These are phyloP conservation scores for Solanum acaule DNA, from an alignment of 257 asterid genomes.

Conservation along the genomic window DNA sequence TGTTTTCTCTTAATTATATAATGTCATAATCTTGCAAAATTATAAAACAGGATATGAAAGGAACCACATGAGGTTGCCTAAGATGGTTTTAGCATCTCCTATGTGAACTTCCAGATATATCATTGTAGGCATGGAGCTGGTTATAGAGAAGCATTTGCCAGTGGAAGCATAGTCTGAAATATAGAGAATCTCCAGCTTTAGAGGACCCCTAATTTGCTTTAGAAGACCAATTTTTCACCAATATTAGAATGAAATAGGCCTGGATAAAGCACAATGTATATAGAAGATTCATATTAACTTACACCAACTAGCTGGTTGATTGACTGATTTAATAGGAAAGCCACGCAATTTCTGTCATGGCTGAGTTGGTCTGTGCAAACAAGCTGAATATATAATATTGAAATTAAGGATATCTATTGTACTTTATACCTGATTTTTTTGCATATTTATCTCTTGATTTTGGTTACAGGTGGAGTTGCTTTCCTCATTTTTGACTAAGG, in stretches of 20 bases:
- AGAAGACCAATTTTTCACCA: not conserved
- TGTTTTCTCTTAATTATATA: not conserved
- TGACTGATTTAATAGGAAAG: not conserved
- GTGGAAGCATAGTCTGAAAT: not conserved
- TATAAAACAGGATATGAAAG: not conserved
- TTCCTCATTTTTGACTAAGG: conserved; percentile 36
- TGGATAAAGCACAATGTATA: not conserved
- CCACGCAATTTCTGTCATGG: not conserved
- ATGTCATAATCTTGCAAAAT: not conserved
- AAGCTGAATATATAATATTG: not conserved
- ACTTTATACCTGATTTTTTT: not conserved
- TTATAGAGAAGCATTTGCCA: not conserved
- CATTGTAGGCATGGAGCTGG: not conserved
- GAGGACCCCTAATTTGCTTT: not conserved
- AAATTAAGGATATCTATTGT: not conserved
- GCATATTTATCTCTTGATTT: conserved; percentile 6
- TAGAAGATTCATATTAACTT: not conserved
- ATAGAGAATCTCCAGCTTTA: not conserved
- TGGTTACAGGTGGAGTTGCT: conserved; percentile 54
- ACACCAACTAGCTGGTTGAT: not conserved
- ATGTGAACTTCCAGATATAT: not conserved
- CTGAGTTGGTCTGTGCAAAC: not conserved
- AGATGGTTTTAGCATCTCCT: not conserved
- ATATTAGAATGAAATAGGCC: not conserved
- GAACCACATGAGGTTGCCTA: not conserved